Conservation (phyloP, 139 green algal genomes). For the Nannochloris sp. region DNA sequence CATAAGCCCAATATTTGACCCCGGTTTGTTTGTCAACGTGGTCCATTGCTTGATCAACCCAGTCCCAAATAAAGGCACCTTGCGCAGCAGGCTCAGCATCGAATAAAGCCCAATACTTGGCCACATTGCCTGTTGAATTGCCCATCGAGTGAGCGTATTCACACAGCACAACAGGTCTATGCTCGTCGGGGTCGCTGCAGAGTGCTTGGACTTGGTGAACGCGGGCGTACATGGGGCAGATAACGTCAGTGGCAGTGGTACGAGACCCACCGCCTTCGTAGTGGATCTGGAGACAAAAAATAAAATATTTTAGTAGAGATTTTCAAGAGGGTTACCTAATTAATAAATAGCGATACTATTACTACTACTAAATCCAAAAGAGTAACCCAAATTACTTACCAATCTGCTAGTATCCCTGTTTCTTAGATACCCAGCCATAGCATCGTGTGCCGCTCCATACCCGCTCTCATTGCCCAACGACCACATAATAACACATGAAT, state of each 20-base stretch:
- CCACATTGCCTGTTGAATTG: constrained; percentile 90
- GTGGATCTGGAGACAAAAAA: constrained; percentile 13
- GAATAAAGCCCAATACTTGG: constrained; percentile 85
- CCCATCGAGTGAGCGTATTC: constrained; percentile 97
- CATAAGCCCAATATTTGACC: constrained; percentile 73
- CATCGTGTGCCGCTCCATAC: constrained; percentile 65
- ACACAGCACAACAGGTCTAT: constrained; percentile 87
- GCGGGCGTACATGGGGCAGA: constrained; percentile 95
- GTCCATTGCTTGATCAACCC: constrained; percentile 85
- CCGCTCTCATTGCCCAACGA: constrained; percentile 90
- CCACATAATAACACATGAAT: constrained; percentile 85
- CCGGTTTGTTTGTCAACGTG: constrained; percentile 13
- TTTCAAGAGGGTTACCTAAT: not conserved
- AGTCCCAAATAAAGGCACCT: constrained; percentile 99
- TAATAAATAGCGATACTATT: not conserved
- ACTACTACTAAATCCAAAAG: not conserved
- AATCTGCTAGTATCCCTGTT: constrained; percentile 45
- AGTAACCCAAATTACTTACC: constrained; percentile 55
- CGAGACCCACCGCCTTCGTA: constrained; percentile 75
- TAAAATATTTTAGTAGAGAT: not conserved
- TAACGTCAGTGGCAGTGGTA: constrained; percentile 83
- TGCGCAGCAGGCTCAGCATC: constrained; percentile 47
- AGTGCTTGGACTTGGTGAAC: constrained; percentile 39
- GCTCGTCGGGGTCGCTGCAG: constrained; percentile 18
- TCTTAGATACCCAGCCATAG: constrained; percentile 53